Evolutionary conservation across 2,329 filamentous ascomycete genomes (phyloP).

Genomic region (Fusarium nurragi): DNA sequence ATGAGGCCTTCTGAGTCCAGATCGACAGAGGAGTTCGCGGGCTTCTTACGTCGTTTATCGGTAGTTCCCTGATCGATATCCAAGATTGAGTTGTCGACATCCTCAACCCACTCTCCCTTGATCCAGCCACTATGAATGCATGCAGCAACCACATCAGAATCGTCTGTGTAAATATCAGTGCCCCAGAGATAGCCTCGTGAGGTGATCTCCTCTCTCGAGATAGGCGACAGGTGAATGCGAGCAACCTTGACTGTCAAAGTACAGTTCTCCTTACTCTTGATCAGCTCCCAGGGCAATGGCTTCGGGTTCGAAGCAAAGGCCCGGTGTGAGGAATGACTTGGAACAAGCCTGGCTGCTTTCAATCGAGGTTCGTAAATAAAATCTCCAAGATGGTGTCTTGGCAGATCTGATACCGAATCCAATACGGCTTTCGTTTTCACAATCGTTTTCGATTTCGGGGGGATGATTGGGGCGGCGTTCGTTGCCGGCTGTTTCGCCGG

Average conservation of each 20-base stretch:
- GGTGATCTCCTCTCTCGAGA: slow-evolving; percentile 84
- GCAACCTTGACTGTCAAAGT: slow-evolving; percentile 90
- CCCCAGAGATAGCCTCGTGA: slow-evolving; percentile 86
- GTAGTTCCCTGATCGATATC: slow-evolving; percentile 57
- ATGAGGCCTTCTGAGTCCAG: slow-evolving; percentile 57
- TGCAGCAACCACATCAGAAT: slow-evolving; percentile 91
- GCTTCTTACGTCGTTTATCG: slow-evolving; percentile 49
- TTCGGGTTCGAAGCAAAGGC: slow-evolving; percentile 68
- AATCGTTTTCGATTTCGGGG: slow-evolving; percentile 71
- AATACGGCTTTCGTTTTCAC: slow-evolving; percentile 77
- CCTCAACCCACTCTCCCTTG: slow-evolving; percentile 84
- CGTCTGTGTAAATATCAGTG: slow-evolving; percentile 93
- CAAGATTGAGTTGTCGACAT: slow-evolving; percentile 76
- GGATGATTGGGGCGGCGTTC: slow-evolving; percentile 46
- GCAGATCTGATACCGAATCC: slow-evolving; percentile 73
- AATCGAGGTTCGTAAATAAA: slow-evolving; percentile 81
- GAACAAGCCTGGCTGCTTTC: slow-evolving; percentile 59
- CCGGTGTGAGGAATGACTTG: slow-evolving; percentile 51
- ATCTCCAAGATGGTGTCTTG: slow-evolving; percentile 84
- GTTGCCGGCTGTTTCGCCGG: slow-evolving; percentile 40
- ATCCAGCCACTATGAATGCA: slow-evolving; percentile 96
- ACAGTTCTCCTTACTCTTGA: slow-evolving; percentile 83
- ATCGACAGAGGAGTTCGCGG: slow-evolving; percentile 44
- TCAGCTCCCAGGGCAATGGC: slow-evolving; percentile 78
- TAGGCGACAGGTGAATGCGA: slow-evolving; percentile 75